These are phyloP conservation scores for Didymella segeticola DNA, from an alignment of 2,329 filamentous ascomycete species.

Conservation along the genomic window DNA sequence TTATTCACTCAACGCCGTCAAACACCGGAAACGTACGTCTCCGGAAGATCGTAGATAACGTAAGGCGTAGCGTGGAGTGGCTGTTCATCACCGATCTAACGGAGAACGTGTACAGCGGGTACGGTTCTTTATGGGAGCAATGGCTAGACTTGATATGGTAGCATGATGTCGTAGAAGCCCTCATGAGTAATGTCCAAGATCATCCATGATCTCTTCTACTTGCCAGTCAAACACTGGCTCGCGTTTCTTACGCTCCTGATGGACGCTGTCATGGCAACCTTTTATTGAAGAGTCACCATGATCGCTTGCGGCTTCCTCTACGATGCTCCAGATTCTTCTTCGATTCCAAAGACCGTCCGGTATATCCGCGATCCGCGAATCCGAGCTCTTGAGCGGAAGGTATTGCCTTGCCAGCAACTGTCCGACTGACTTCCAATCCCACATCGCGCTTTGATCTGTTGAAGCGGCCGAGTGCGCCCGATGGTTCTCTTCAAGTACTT, in stretches of 20 bases:
- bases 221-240: constrained; percentile 14
- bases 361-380: constrained; percentile 19
- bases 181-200: constrained; percentile 15
- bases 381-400: constrained; percentile 17
- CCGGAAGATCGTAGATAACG: constrained; percentile 28
- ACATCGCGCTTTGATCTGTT: constrained; percentile 3
- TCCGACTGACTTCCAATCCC: constrained; percentile 29
- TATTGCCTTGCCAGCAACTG: constrained; percentile 23
- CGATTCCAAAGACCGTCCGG: constrained; percentile 35
- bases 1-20: constrained; percentile 28
- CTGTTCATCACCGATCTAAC: constrained; percentile 31
- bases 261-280: background rate
- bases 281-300: background rate
- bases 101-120: constrained; percentile 26
- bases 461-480: background rate
- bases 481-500: constrained; percentile 12
- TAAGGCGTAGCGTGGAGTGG: constrained; percentile 31
- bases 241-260: background rate
- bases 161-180: background rate
- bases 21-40: constrained; percentile 21
- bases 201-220: constrained; percentile 15
- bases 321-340: constrained; percentile 35
- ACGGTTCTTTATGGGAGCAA: constrained; percentile 26
- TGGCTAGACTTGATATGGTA: constrained; percentile 28
- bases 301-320: constrained; percentile 21